Conservation (phyloP, 2,329 filamentous ascomycete species). For the Ceratocystis harringtonii region DNA sequence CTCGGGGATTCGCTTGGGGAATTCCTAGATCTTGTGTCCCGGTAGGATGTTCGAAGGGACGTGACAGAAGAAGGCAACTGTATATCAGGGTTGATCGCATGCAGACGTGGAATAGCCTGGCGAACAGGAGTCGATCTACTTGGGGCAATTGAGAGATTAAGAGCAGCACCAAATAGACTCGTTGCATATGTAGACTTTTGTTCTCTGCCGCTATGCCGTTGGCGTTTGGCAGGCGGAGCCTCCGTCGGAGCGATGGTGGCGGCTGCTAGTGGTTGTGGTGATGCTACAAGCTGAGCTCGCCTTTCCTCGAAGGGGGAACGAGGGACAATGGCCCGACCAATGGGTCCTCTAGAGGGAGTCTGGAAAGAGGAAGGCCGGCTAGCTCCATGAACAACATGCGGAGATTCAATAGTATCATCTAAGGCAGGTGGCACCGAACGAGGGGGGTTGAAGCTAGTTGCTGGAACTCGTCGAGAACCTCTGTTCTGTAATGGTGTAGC, state of each 20-base stretch:
- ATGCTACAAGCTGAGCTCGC: background rate
- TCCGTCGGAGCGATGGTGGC: background rate
- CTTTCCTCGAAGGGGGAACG: slow-evolving; percentile 14
- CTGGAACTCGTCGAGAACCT: background rate
- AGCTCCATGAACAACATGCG: background rate
- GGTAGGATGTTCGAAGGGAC: slow-evolving; percentile 2
- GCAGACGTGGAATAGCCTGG: slow-evolving; percentile 12
- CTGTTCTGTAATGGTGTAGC: slow-evolving; percentile 16
- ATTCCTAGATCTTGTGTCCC: background rate
- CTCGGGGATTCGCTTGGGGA: background rate
- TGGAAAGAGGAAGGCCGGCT: background rate
- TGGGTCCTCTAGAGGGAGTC: slow-evolving; percentile 7
- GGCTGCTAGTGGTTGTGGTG: background rate
- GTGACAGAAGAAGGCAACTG: slow-evolving; percentile 5
- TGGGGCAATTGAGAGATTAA: slow-evolving; percentile 24
- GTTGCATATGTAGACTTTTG: slow-evolving; percentile 35
- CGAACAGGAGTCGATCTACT: background rate
- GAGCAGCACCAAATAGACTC: slow-evolving; percentile 34
- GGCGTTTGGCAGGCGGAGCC: slow-evolving; percentile 17
- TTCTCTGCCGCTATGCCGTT: slow-evolving; percentile 21
- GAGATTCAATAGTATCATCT: background rate
- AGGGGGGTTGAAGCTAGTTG: slow-evolving; percentile 8
- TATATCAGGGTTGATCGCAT: background rate
- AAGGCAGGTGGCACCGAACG: background rate
- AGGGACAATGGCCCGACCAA: slow-evolving; percentile 10